These are phyloP conservation scores for Neocucurbitaria cava DNA, from an alignment of 2,329 filamentous ascomycete genomes.

Conservation along the genomic window DNA sequence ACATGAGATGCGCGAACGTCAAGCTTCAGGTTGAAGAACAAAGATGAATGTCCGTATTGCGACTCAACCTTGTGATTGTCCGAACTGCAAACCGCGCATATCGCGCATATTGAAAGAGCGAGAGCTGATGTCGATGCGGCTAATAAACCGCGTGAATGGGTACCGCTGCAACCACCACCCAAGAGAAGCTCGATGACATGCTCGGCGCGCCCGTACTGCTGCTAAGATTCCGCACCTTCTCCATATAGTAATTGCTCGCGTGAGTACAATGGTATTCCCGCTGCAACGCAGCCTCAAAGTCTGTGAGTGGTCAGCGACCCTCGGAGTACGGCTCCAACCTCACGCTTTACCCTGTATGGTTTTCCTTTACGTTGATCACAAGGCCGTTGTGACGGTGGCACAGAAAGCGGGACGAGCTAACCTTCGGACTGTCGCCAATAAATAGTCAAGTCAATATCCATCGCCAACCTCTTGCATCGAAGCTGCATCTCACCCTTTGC, in stretches of 20 bases:
- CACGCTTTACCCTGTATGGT: neutral
- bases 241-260: constrained; percentile 4
- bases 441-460: neutral
- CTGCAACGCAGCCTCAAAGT: neutral
- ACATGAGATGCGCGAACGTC: neutral
- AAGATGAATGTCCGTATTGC: too few species aligned
- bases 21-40: neutral
- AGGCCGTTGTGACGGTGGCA: constrained; percentile 6
- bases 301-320: neutral
- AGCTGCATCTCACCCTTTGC: neutral
- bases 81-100: too few species aligned
- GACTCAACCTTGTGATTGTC: neutral
- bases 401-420: neutral
- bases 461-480: neutral
- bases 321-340: neutral
- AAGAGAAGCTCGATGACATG: neutral
- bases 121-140: neutral
- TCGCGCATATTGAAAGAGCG: too few species aligned
- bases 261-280: neutral
- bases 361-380: constrained; percentile 9
- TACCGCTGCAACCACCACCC: neutral
- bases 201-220: neutral
- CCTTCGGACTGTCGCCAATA: neutral
- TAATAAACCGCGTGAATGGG: neutral
- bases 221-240: constrained; percentile 5